A percentile compares a stretch with the other conserved stretches of the same genome.
phyloP scores from a whole-genome alignment of 495 filamentous ascomycete species.

The Penicillium psychrofluorescens region DNA sequence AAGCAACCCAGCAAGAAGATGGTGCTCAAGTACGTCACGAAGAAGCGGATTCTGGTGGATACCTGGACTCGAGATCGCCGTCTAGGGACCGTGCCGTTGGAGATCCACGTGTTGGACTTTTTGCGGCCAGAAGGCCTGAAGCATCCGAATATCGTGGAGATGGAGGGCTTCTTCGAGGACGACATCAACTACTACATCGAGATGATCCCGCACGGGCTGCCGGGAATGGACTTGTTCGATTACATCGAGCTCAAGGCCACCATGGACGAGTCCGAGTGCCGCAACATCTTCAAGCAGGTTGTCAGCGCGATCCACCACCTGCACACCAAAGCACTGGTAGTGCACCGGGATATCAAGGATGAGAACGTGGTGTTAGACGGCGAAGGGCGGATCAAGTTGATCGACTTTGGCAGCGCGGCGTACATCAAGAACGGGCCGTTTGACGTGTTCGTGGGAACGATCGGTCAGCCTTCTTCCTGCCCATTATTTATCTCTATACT shows the following conservation, averaged over 20 bases:
- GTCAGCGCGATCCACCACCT: slow-evolving; percentile 83
- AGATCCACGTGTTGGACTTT: slow-evolving; percentile 96
- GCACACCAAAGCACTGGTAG: slow-evolving; percentile 84
- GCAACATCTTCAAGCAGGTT: slow-evolving; percentile 93
- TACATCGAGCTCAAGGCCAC: slow-evolving; percentile 95
- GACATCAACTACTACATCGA: slow-evolving; percentile 98
- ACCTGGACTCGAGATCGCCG: slow-evolving; percentile 95
- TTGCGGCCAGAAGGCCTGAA: slow-evolving; percentile 77
- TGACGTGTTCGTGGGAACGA: slow-evolving; percentile 98
- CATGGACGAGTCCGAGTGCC: slow-evolving; percentile 91
- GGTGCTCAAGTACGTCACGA: slow-evolving; percentile 97
- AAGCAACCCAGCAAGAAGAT: slow-evolving; percentile 68
- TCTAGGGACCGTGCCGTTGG: slow-evolving; percentile 92
- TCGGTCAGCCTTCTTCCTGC: slow-evolving; percentile 56
- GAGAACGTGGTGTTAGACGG: slow-evolving; percentile 96
- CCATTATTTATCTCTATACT: not conserved
- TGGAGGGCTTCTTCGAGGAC: slow-evolving; percentile 98
- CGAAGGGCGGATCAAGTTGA: slow-evolving; percentile 91
- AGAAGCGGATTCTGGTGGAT: slow-evolving; percentile 92
- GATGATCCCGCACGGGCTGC: slow-evolving; percentile 92
- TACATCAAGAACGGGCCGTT: slow-evolving; percentile 98
- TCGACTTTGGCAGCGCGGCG: slow-evolving; percentile 95
- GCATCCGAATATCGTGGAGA: slow-evolving; percentile 96
- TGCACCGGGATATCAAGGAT: slow-evolving; percentile 98
- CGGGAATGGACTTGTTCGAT: slow-evolving; percentile 98